Evolutionary conservation across 75 land plant genomes (phyloP).

Genomic region (Sequoia sempervirens): DNA sequence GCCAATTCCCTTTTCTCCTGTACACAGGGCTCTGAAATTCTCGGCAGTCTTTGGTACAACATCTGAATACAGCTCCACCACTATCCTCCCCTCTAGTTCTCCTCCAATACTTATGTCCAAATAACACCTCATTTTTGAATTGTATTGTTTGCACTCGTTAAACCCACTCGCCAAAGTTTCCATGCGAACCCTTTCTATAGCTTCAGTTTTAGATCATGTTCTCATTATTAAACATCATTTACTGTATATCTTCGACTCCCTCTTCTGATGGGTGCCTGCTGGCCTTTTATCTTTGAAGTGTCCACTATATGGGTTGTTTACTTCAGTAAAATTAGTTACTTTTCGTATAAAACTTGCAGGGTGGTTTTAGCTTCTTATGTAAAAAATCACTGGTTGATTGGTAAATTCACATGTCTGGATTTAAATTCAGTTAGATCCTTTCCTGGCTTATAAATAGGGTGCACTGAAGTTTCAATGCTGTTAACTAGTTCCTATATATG

Average conservation of each 20-base stretch:
- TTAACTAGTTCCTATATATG: background rate
- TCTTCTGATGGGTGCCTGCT: too few relatives aligned
- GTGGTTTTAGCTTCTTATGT: background rate
- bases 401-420: too few relatives aligned
- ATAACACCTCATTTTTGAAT: slow-evolving; percentile 20
- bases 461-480: background rate
- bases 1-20: slow-evolving; percentile 37
- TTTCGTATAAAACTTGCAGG: background rate
- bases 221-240: too few relatives aligned
- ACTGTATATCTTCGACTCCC: too few relatives aligned
- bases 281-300: too few relatives aligned
- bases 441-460: too few relatives aligned
- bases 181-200: background rate
- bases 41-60: slow-evolving; percentile 37
- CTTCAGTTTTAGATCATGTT: background rate
- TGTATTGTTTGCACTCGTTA: slow-evolving; percentile 3
- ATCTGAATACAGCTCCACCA: slow-evolving; percentile 31
- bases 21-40: slow-evolving; percentile 47
- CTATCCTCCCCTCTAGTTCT: slow-evolving; percentile 36
- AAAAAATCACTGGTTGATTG: too few relatives aligned
- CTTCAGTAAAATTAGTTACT: too few relatives aligned
- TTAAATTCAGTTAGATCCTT: too few relatives aligned
- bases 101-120: slow-evolving; percentile 41
- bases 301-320: too few relatives aligned
- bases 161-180: background rate